These are phyloP conservation scores for Byssothecium circinans DNA, from an alignment of 2,329 filamentous ascomycete genomes.

Conservation along the genomic window DNA sequence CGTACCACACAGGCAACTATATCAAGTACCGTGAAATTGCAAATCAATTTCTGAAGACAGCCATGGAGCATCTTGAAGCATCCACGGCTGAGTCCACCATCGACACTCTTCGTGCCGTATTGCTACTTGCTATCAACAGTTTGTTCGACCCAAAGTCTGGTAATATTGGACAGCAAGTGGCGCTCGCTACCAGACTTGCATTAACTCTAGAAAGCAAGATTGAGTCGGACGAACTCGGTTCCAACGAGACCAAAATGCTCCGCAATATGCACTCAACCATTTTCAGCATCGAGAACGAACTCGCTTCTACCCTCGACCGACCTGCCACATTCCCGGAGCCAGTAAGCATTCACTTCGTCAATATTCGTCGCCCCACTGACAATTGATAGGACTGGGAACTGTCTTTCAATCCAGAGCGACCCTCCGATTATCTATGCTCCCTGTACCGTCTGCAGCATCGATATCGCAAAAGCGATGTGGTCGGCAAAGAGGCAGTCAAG, in stretches of 20 bases:
- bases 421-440: constrained; percentile 38
- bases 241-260: constrained; percentile 24
- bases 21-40: constrained; percentile 34
- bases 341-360: constrained; percentile 15
- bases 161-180: constrained; percentile 41
- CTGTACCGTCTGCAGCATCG: constrained; percentile 40
- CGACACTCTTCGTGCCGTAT: constrained; percentile 33
- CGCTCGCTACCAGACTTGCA: constrained; percentile 38
- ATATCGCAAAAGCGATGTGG: constrained; percentile 35
- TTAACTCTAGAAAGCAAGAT: constrained; percentile 33
- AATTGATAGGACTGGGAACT: constrained; percentile 26
- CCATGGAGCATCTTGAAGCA: constrained; percentile 36
- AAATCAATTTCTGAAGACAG: constrained; percentile 28
- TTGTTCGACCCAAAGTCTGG: constrained; percentile 39
- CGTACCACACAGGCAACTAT: constrained; percentile 33
- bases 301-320: constrained; percentile 38
- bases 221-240: constrained; percentile 28
- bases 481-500: constrained; percentile 21
- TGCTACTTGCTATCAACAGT: constrained; percentile 40
- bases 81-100: constrained; percentile 38
- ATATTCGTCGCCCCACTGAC: constrained; percentile 9
- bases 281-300: constrained; percentile 40
- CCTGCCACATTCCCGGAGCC: constrained; percentile 42
- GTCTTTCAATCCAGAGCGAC: constrained; percentile 29
- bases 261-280: constrained; percentile 40